Conservation (phyloP, 75 land plant genomes). For the Gnetum montanum region DNA sequence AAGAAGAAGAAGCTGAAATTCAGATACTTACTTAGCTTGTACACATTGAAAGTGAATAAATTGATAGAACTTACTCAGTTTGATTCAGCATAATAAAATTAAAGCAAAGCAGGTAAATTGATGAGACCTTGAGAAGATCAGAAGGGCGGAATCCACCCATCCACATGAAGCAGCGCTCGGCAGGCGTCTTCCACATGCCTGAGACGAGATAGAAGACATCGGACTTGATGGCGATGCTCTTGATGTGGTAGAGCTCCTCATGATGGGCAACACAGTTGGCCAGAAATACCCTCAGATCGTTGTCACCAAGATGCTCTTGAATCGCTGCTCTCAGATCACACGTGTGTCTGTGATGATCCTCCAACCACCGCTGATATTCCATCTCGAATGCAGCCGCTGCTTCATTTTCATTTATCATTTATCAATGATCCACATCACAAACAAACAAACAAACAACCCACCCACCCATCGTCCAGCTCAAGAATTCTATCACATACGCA, state of each 20-base stretch:
- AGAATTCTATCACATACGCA: too few relatives aligned
- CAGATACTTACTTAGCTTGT: too few relatives aligned
- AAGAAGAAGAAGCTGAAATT: too few relatives aligned
- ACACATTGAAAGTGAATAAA: too few relatives aligned
- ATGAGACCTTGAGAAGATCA: slow-evolving; percentile 35
- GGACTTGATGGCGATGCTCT: slow-evolving; percentile 35
- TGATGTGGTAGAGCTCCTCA: slow-evolving; percentile 35
- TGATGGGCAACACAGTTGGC: slow-evolving; percentile 41
- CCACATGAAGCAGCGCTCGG: slow-evolving; percentile 60
- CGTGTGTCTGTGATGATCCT: slow-evolving; percentile 47
- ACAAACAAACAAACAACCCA: too few relatives aligned
- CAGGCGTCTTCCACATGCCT: slow-evolving; percentile 59
- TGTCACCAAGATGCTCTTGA: slow-evolving; percentile 41
- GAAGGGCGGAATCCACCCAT: slow-evolving; percentile 58
- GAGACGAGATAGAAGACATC: slow-evolving; percentile 52
- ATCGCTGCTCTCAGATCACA: slow-evolving; percentile 37
- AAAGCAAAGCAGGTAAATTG: background rate
- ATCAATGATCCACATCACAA: background rate
- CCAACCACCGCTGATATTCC: slow-evolving; percentile 48
- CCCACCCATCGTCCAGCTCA: too few relatives aligned
- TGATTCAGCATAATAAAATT: too few relatives aligned
- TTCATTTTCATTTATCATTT: too few relatives aligned
- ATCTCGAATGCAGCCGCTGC: slow-evolving; percentile 45
- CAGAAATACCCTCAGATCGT: slow-evolving; percentile 35
- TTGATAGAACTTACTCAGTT: too few relatives aligned